Percentiles rank a stretch among this genome's conserved stretches.
Evolutionary conservation across 352 stramenopile genomes (phyloP).

Genomic region (Peronospora belbahrii): DNA sequence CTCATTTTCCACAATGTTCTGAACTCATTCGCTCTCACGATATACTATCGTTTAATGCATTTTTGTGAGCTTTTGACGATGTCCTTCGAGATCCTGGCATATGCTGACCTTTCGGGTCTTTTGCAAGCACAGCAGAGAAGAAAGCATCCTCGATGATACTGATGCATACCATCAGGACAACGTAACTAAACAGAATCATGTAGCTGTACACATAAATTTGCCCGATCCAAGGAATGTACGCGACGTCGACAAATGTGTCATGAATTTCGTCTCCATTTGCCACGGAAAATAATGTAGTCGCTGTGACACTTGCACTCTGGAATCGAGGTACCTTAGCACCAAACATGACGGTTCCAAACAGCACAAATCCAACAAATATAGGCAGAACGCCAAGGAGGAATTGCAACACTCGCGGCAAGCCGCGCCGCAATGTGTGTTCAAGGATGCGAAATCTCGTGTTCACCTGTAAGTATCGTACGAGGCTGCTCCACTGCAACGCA

Average conservation of each 20-base stretch:
- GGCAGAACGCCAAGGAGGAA: constrained; percentile 81
- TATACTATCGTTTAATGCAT: not conserved
- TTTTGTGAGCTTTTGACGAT: not conserved
- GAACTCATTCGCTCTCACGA: not conserved
- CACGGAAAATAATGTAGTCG: constrained; percentile 79
- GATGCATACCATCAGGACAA: constrained; percentile 87
- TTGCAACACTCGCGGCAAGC: constrained; percentile 59
- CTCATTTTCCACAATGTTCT: no score
- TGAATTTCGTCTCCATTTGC: constrained; percentile 86
- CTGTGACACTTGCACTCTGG: constrained; percentile 48
- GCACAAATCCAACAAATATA: constrained; percentile 78
- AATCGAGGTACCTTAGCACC: constrained; percentile 73
- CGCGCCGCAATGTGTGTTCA: constrained; percentile 58
- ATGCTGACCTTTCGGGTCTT: constrained; percentile 2
- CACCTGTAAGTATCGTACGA: constrained; percentile 67
- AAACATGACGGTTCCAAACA: constrained; percentile 86
- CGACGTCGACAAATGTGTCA: constrained; percentile 71
- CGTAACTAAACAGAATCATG: constrained; percentile 86
- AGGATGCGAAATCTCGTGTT: constrained; percentile 73
- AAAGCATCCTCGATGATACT: constrained; percentile 86
- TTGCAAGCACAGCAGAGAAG: constrained; percentile 80
- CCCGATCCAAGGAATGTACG: constrained; percentile 61
- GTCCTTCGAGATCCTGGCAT: not conserved
- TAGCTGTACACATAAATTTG: constrained; percentile 85
- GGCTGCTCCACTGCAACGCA: constrained; percentile 61